phyloP scores from a whole-genome alignment of 2,329 filamentous ascomycete species.

The Dothiorella sarmentorum region DNA sequence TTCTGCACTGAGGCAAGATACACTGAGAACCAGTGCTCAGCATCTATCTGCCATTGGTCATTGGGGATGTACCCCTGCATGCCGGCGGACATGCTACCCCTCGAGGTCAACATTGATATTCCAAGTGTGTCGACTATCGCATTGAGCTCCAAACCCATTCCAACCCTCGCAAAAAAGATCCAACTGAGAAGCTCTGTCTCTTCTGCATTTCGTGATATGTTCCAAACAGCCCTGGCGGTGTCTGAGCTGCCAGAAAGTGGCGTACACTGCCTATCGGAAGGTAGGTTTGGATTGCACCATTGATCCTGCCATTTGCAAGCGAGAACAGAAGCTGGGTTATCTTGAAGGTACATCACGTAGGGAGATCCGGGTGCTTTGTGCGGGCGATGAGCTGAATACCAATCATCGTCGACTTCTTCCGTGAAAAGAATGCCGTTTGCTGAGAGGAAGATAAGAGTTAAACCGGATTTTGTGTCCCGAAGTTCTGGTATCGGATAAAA shows the following conservation, averaged over 20 bases:
- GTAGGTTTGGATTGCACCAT: constrained; percentile 20
- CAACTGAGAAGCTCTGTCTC: not conserved
- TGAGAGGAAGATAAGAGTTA: constrained; percentile 31
- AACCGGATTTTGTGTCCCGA: constrained; percentile 28
- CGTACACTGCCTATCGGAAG: not conserved
- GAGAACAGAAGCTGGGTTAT: constrained; percentile 17
- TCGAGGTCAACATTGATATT: too few species aligned
- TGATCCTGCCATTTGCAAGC: constrained; percentile 12
- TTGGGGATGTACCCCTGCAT: constrained; percentile 15
- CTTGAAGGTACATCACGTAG: not conserved
- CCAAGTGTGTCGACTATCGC: not conserved
- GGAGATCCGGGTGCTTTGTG: not conserved
- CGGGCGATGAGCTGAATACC: constrained; percentile 28
- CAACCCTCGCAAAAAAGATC: not conserved
- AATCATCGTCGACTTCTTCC: constrained; percentile 29
- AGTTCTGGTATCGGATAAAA: constrained; percentile 31
- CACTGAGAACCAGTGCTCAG: constrained; percentile 15
- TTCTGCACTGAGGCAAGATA: constrained; percentile 14
- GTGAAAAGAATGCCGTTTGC: constrained; percentile 28
- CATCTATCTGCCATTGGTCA: constrained; percentile 22
- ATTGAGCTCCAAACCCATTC: not conserved
- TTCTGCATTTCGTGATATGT: not conserved
- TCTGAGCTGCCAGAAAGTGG: not conserved
- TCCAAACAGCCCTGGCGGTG: not conserved
- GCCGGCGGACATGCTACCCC: not conserved